Evolutionary conservation across 2,329 filamentous ascomycete genomes (phyloP).

Genomic region (Neonectria faginata): DNA sequence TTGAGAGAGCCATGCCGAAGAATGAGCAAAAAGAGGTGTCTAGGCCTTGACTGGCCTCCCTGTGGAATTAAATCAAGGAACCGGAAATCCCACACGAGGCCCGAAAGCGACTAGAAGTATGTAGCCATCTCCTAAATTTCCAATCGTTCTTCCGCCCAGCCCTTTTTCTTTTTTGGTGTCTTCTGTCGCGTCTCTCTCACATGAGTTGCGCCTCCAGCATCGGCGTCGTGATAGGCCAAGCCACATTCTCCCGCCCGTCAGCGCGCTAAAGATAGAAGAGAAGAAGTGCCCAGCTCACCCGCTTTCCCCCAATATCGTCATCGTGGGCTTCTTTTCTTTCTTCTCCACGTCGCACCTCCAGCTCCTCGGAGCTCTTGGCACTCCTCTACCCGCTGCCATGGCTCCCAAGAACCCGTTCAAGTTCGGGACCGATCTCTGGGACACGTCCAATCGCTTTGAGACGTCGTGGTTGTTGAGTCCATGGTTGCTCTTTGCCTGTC

Average conservation of each 20-base stretch:
- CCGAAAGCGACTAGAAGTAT: not conserved
- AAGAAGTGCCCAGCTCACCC: not conserved
- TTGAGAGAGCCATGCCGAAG: not conserved
- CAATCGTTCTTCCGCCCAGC: not conserved
- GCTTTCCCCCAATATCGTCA: constrained; percentile 8
- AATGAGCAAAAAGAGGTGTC: constrained; percentile 5
- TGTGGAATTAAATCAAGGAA: not conserved
- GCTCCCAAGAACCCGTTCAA: constrained; percentile 49
- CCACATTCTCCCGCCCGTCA: constrained; percentile 10
- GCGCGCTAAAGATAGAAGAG: not conserved
- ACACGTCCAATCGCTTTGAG: constrained; percentile 74
- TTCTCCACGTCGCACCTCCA: constrained; percentile 6
- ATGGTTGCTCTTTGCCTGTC: constrained; percentile 67
- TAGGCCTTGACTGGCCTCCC: constrained; percentile 7
- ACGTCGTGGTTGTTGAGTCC: constrained; percentile 86
- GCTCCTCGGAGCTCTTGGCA: constrained; percentile 17
- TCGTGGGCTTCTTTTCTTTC: constrained; percentile 1
- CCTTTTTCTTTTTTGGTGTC: not conserved
- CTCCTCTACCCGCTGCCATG: constrained; percentile 30
- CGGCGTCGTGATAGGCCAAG: constrained; percentile 9
- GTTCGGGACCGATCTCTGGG: constrained; percentile 59
- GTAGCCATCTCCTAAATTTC: not conserved
- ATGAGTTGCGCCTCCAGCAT: constrained; percentile 17
- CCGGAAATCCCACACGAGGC: not conserved
- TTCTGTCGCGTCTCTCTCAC: not conserved